Evolutionary conservation across 2,329 filamentous ascomycete genomes (phyloP).

Genomic region (Hypoxylon rubiginosum): DNA sequence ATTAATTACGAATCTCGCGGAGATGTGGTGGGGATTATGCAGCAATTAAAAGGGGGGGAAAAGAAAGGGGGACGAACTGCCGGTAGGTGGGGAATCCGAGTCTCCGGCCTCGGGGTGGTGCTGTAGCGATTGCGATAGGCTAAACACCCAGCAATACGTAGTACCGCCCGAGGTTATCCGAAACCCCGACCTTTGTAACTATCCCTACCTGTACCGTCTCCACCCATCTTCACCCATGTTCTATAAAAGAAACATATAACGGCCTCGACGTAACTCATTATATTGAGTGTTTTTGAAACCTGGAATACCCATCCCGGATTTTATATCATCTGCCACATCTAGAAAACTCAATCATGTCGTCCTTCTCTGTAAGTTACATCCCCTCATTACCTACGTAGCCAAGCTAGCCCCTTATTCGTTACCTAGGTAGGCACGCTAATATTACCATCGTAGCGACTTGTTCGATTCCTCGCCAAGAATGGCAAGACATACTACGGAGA

Average conservation of each 20-base stretch:
- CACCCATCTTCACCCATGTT: conserved; percentile 2
- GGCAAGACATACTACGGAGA: conserved; percentile 80
- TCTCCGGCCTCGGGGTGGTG: conserved; percentile 39
- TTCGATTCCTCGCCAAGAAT: conserved; percentile 80
- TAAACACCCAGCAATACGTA: conserved; percentile 23
- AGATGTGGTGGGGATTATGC: conserved; percentile 11
- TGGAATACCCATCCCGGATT: background rate
- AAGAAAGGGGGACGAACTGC: conserved; percentile 33
- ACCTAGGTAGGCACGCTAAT: conserved; percentile 4
- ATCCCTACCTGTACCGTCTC: background rate
- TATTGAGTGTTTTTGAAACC: conserved; percentile 12
- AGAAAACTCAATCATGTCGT: conserved; percentile 28
- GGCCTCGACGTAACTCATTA: conserved; percentile 7
- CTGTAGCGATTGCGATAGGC: conserved; percentile 36
- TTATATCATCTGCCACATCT: background rate
- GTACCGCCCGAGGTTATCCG: conserved; percentile 37
- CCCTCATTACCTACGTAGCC: conserved; percentile 14
- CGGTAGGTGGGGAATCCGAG: conserved; percentile 39
- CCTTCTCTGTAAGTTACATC: conserved; percentile 37
- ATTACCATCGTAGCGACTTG: conserved; percentile 67
- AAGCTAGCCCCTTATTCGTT: background rate
- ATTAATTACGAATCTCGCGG: conserved; percentile 22
- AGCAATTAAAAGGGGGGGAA: conserved; percentile 13
- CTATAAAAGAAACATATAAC: conserved; percentile 32
- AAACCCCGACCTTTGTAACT: conserved; percentile 33